Base-by-base conservation (phyloP, 23 red algal species). In the Cyanidiococcus yangmingshanensis region DNA sequence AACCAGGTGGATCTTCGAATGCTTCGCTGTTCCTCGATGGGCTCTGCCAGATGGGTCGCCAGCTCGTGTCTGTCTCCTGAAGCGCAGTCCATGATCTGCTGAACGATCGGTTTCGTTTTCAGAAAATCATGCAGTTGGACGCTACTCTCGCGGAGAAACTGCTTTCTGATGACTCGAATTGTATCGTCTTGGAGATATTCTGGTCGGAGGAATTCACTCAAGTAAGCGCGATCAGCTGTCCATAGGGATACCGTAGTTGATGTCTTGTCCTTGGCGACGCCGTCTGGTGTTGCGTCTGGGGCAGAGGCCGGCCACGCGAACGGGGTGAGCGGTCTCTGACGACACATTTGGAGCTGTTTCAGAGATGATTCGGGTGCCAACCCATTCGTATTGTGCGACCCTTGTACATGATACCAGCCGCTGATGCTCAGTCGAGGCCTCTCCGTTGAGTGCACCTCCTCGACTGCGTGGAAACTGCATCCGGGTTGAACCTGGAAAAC, bases 61-160 rank as follows among this genome's bases (percentile, higher is more conserved):
- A 3, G 63, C 7, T 29, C 16, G 3, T 71, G 27, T 25, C 32
- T 2, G 63, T 25, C 63, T 25, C 63, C 7, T 35, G 32, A 12
- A 25, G 32, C 3, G n/a, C 32, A 3, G 21, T 57, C 63, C n/a
- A 71, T 7, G 16, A 71, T 12, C 63, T 12, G 12, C 63, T 2
- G 7, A 29, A 29, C 63, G 16, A 17, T 29, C 27, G 16, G 12
- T 3, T 7, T 35, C 7, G 27, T 25, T 25, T 71, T 71, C 63
- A 71, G 63, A 71, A 71, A 71, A 71, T 71, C 63, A 35, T 71
- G 63, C 63, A 71, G 63, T 71, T 71, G 63, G 7, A 71, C 32
- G 63, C 63, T 71, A 29, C 63, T 32, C 27, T 71, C 63, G 21
- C 32, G n/a, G n/a, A 2, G n/a, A 71, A 71, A 71, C 7, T 29